Percentiles rank a stretch among this genome's conserved stretches.
phyloP scores from a whole-genome alignment of 768 basidiomycete genomes.

The Suillus sp. region DNA sequence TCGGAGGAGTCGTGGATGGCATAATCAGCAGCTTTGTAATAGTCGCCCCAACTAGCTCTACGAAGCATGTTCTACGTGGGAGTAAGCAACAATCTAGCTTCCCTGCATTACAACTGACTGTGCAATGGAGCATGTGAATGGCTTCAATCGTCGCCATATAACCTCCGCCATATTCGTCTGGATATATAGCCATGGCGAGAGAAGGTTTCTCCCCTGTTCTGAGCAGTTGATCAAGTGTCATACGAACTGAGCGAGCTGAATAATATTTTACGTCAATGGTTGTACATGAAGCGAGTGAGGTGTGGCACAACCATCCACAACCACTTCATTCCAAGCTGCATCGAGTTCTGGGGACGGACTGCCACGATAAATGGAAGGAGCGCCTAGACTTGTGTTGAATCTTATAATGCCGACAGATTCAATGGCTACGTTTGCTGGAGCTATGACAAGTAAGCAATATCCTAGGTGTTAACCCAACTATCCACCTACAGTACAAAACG shows the following conservation, averaged over 20 bases:
- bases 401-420: conserved; percentile 12
- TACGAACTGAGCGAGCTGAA: conserved; percentile 10
- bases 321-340: conserved; percentile 14
- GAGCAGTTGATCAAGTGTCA: conserved; percentile 11
- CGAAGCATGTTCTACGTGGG: conserved; percentile 14
- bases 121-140: conserved; percentile 15
- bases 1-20: conserved; percentile 10
- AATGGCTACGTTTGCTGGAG: conserved; percentile 16
- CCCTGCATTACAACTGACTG: conserved; percentile 5
- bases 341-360: conserved; percentile 15
- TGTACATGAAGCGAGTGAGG: not conserved
- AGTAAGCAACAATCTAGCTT: not conserved
- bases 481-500: not conserved
- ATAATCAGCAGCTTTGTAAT: conserved; percentile 13
- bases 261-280: not conserved
- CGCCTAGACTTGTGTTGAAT: conserved; percentile 8
- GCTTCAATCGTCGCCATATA: conserved; percentile 14
- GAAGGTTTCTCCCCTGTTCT: conserved; percentile 12
- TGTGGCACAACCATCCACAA: conserved; percentile 7
- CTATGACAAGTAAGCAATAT: conserved; percentile 4
- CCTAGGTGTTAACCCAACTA: not conserved
- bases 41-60: conserved; percentile 9
- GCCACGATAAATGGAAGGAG: conserved; percentile 11
- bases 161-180: conserved; percentile 18
- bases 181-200: conserved; percentile 9